Evolutionary conservation across 345 rosid species (phyloP).

Genomic region (Brassica cretica): DNA sequence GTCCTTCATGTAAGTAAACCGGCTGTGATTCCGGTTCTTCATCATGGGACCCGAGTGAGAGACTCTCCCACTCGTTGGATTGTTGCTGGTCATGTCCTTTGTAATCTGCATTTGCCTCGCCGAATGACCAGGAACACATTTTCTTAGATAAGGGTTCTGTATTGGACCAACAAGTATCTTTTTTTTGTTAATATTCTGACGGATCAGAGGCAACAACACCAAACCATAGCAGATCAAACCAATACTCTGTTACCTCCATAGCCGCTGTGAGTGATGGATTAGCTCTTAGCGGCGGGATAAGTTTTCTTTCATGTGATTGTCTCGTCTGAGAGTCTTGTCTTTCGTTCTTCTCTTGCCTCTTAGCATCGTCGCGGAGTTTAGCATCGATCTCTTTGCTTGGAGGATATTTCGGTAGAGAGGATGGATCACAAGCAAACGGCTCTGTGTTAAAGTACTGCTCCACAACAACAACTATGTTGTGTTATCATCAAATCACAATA

Average conservation of each 20-base stretch:
- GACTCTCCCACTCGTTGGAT: constrained; percentile 23
- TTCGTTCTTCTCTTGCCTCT: constrained; percentile 45
- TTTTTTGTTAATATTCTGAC: constrained; percentile 23
- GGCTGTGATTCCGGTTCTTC: constrained; percentile 34
- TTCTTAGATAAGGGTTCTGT: constrained; percentile 43
- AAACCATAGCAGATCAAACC: constrained; percentile 37
- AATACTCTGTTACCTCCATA: constrained; percentile 37
- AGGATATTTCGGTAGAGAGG: constrained; percentile 89
- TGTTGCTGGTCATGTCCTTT: constrained; percentile 31
- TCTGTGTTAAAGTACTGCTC: constrained; percentile 69
- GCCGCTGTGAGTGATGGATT: constrained; percentile 27
- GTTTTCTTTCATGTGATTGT: constrained; percentile 31
- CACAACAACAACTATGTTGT: constrained; percentile 17
- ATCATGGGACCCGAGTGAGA: constrained; percentile 39
- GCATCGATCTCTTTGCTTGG: constrained; percentile 97
- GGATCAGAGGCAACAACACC: constrained; percentile 35
- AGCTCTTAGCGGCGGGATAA: constrained; percentile 30
- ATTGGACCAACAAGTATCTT: constrained; percentile 27
- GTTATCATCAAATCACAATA: constrained; percentile 10
- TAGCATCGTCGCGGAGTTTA: constrained; percentile 77
- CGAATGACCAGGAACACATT: constrained; percentile 26
- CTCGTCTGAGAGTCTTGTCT: constrained; percentile 39
- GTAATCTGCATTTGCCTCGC: constrained; percentile 32
- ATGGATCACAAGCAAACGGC: constrained; percentile 89
- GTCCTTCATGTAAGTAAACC: constrained; percentile 25